phyloP scores from a whole-genome alignment of 1,284 basidiomycete species.

The Kwoniella shivajii region DNA sequence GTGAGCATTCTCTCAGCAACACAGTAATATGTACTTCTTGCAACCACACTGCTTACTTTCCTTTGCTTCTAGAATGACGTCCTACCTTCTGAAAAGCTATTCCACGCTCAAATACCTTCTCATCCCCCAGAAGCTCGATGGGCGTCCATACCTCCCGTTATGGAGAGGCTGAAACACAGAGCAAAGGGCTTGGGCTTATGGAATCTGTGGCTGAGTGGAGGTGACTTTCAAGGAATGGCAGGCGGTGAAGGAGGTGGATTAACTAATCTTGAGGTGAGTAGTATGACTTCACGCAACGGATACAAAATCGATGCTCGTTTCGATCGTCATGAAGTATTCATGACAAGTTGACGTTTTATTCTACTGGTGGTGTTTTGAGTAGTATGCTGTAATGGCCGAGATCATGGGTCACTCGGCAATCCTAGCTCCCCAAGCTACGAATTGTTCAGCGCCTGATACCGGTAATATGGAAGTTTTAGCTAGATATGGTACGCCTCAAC shows the following conservation, averaged over 20 bases:
- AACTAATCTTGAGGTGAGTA: slow-evolving; percentile 83
- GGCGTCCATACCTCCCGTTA: slow-evolving; percentile 77
- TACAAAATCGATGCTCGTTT: too few species aligned
- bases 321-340: neutral
- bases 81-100: slow-evolving; percentile 74
- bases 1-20: slow-evolving; percentile 55
- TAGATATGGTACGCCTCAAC: slow-evolving; percentile 82
- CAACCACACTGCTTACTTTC: neutral
- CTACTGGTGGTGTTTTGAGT: too few species aligned
- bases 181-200: slow-evolving; percentile 87
- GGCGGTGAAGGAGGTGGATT: slow-evolving; percentile 74
- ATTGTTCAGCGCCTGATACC: slow-evolving; percentile 93
- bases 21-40: neutral
- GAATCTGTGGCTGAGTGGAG: slow-evolving; percentile 95
- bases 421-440: slow-evolving; percentile 80
- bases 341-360: neutral
- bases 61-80: slow-evolving; percentile 71
- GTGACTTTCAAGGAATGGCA: slow-evolving; percentile 75
- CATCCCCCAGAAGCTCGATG: slow-evolving; percentile 73
- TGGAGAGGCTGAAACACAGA: slow-evolving; percentile 83
- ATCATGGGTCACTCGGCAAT: slow-evolving; percentile 81
- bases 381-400: slow-evolving; percentile 98
- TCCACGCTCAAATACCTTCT: slow-evolving; percentile 77
- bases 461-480: slow-evolving; percentile 98
- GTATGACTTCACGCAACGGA: neutral